phyloP scores from a whole-genome alignment of 345 rosid species.

The Cardamine chenopodiifolia region DNA sequence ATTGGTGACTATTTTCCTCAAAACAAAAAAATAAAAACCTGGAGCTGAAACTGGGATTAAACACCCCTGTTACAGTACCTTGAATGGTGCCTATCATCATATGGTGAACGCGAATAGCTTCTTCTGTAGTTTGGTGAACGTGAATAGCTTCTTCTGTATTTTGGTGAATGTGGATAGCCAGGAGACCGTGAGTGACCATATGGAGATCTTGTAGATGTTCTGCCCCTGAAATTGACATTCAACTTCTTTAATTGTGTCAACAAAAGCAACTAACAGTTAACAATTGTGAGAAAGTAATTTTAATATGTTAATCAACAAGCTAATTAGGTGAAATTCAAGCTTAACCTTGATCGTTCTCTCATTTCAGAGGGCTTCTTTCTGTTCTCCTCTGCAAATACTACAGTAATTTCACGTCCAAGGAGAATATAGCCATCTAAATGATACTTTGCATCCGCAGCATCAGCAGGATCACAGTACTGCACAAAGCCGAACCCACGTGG shows the following conservation, averaged over 20 bases:
- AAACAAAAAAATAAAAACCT: not conserved
- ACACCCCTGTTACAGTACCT: slow-evolving; percentile 4
- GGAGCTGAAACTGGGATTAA: not conserved
- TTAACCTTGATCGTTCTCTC: slow-evolving; percentile 66
- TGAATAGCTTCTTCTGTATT: slow-evolving; percentile 43
- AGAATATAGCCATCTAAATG: slow-evolving; percentile 85
- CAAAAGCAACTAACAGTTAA: not conserved
- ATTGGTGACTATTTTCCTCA: not conserved
- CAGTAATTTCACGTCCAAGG: slow-evolving; percentile 74
- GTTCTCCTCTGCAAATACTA: slow-evolving; percentile 88
- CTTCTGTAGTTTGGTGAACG: slow-evolving; percentile 38
- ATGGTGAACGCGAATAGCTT: slow-evolving; percentile 29
- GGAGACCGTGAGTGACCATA: slow-evolving; percentile 59
- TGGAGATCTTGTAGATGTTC: slow-evolving; percentile 56
- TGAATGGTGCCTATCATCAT: slow-evolving; percentile 37
- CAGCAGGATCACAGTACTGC: slow-evolving; percentile 78
- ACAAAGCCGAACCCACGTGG: slow-evolving; percentile 96
- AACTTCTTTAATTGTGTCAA: slow-evolving; percentile 3
- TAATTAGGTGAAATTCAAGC: not conserved
- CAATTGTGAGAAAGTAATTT: not conserved
- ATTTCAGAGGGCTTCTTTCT: slow-evolving; percentile 92
- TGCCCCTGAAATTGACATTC: slow-evolving; percentile 43
- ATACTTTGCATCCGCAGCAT: slow-evolving; percentile 89
- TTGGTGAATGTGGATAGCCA: slow-evolving; percentile 54
- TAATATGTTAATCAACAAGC: not conserved